Evolutionary conservation across 345 rosid genomes (phyloP).

Genomic region (Melaleuca alternifolia): DNA sequence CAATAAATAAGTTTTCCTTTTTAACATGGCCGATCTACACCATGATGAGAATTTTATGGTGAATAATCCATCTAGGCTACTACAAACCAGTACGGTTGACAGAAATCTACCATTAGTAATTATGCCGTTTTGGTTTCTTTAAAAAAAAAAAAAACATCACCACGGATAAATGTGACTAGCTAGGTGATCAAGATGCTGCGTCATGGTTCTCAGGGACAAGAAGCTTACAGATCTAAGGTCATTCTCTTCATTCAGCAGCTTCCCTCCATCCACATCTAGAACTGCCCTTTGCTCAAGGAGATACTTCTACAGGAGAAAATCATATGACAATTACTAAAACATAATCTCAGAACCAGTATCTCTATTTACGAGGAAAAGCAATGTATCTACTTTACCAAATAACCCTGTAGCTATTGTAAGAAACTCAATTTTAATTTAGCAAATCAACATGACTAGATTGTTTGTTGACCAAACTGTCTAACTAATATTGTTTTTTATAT

Average conservation of each 20-base stretch:
- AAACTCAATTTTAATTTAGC: neutral
- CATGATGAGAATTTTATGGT: neutral
- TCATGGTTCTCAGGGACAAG: neutral
- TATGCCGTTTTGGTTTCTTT: neutral
- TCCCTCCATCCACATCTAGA: constrained; percentile 72
- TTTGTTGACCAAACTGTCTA: neutral
- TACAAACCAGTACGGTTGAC: neutral
- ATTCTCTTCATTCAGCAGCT: constrained; percentile 83
- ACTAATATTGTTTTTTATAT: neutral
- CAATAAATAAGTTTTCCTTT: neutral
- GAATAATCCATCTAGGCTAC: neutral
- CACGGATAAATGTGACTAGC: neutral
- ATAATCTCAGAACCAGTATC: neutral
- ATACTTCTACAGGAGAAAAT: constrained; percentile 46
- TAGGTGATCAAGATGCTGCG: neutral
- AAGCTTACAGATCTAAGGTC: constrained; percentile 89
- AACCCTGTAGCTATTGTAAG: neutral
- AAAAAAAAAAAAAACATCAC: no score
- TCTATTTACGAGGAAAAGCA: neutral
- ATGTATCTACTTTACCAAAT: neutral
- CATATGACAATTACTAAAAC: neutral
- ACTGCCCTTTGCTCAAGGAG: constrained; percentile 92
- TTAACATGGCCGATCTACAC: neutral
- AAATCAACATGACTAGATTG: neutral
- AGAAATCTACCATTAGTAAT: neutral